Evolutionary conservation across 2,329 filamentous ascomycete genomes (phyloP), one percentile per base, ranked within the genome.

Genomic region (Xylaria multiplex): DNA sequence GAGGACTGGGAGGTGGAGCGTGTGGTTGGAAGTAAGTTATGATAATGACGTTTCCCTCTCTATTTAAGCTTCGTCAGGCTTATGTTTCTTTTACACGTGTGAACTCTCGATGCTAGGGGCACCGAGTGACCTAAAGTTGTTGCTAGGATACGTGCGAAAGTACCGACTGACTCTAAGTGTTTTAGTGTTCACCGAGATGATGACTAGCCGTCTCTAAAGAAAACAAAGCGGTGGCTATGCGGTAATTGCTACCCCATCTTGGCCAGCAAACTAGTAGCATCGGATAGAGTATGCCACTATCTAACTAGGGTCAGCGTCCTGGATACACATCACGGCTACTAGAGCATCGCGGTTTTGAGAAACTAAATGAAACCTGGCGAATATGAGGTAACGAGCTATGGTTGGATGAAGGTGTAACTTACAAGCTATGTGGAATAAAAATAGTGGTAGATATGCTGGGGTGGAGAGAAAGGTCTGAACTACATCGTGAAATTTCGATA

Each of bases 1-100:
- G 71, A 73, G 14, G 68, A 68, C 14, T 74, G 71, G 70, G 72
- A 73, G 27, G 37, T 61, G 13, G 68, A 69, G 3, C 55, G 52
- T 16, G 32, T 69, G 2, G 50, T 46, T 45, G 42, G 32, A 42
- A 57, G 59, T 67, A 54, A 61, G 61, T 61, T 16, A 8, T 40
- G 9, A 19, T 13, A 4, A 27, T 2, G 6, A 27, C 16, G 4
- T 27, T 54, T 40, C 37, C 9, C 14, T 52, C 32, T 43, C 40
- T 2, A 13, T 53, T 27, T n/a, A 27, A 13, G 7, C 14, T 30
- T 22, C 22, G 2, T 22, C 16, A 9, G 6, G 35, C 14, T 22
- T 13, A 11, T 3, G 24, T n/a, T 2, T 19, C 37, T 56, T 27
- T 7, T 45, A 11, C 4, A 6, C 11, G 7, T 13, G 27, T 14